These are phyloP conservation scores for Aspergillus hancockii DNA, from an alignment of 495 filamentous ascomycete genomes.

Conservation along the genomic window DNA sequence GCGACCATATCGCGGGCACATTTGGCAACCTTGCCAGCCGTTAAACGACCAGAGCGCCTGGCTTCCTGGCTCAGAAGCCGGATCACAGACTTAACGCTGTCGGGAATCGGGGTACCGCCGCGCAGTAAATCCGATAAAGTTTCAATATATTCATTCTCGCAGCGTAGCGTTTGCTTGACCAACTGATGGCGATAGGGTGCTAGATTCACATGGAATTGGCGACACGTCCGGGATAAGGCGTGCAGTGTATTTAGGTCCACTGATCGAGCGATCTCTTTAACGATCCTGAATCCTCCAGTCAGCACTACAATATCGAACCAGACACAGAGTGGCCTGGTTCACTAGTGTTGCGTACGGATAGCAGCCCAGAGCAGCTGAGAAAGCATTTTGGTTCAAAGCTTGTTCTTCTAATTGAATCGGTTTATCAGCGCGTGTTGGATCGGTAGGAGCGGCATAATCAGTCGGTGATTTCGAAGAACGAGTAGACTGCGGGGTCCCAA, in stretches of 20 bases:
- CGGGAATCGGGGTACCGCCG: constrained; percentile 32
- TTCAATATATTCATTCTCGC: constrained; percentile 65
- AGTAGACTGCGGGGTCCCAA: constrained; percentile 9
- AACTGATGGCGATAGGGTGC: constrained; percentile 74
- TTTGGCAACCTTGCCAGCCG: constrained; percentile 64
- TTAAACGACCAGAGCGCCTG: constrained; percentile 41
- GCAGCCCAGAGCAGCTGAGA: constrained; percentile 79
- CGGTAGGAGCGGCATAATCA: constrained; percentile 14
- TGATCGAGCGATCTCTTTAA: constrained; percentile 67
- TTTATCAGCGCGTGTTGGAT: constrained; percentile 3
- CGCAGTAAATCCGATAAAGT: constrained; percentile 42
- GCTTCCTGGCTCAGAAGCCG: constrained; percentile 34
- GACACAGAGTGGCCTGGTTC: constrained; percentile 18
- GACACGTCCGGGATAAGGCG: constrained; percentile 75
- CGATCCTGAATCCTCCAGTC: constrained; percentile 58
- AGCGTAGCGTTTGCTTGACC: constrained; percentile 71
- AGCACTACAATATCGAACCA: constrained; percentile 23
- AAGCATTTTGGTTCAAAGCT: constrained; percentile 66
- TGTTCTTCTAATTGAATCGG: constrained; percentile 33
- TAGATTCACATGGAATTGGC: constrained; percentile 72
- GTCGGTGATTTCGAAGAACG: constrained; percentile 11
- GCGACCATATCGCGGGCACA: constrained; percentile 86
- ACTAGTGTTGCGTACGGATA: constrained; percentile 71
- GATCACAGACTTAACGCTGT: constrained; percentile 40
- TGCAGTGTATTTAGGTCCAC: constrained; percentile 87